These are phyloP conservation scores for Penicillium olsonii DNA, from an alignment of 2,329 filamentous ascomycete species.

Conservation along the genomic window DNA sequence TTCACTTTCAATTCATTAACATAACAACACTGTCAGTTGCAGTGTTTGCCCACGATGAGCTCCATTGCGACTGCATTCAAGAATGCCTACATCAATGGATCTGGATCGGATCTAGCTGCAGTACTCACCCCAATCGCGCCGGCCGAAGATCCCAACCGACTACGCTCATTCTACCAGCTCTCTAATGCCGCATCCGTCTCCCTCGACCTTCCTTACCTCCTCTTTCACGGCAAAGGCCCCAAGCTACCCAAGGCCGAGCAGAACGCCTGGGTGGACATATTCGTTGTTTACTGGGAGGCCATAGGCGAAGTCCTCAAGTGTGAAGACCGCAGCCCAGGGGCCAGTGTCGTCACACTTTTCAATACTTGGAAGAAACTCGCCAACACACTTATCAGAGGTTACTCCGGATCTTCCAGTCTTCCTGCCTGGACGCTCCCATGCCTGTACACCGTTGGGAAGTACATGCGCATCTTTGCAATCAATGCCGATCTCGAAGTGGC, in stretches of 20 bases:
- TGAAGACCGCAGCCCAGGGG: constrained; percentile 54
- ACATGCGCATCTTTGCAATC: constrained; percentile 84
- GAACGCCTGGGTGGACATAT: constrained; percentile 84
- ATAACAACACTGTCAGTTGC: background rate
- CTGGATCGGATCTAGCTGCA: constrained; percentile 73
- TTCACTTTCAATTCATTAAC: no score
- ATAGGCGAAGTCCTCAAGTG: constrained; percentile 70
- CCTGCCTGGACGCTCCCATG: constrained; percentile 91
- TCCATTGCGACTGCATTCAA: constrained; percentile 72
- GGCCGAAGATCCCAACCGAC: constrained; percentile 60
- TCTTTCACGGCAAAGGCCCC: constrained; percentile 63
- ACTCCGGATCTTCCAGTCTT: constrained; percentile 68
- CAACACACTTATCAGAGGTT: constrained; percentile 75
- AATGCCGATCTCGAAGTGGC: constrained; percentile 74
- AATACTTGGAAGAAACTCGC: constrained; percentile 85
- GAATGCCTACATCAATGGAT: constrained; percentile 62
- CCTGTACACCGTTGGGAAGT: constrained; percentile 83
- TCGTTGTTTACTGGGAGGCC: constrained; percentile 80
- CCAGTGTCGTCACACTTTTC: constrained; percentile 82
- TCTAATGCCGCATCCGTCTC: constrained; percentile 68
- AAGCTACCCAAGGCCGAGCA: constrained; percentile 67
- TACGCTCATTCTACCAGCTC: constrained; percentile 70
- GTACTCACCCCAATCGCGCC: constrained; percentile 73
- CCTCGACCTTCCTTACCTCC: constrained; percentile 67
- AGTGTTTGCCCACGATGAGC: constrained; percentile 60